These are phyloP conservation scores for Martiniozyma abietophila DNA, from an alignment of 805 yeast species.

Conservation along the genomic window DNA sequence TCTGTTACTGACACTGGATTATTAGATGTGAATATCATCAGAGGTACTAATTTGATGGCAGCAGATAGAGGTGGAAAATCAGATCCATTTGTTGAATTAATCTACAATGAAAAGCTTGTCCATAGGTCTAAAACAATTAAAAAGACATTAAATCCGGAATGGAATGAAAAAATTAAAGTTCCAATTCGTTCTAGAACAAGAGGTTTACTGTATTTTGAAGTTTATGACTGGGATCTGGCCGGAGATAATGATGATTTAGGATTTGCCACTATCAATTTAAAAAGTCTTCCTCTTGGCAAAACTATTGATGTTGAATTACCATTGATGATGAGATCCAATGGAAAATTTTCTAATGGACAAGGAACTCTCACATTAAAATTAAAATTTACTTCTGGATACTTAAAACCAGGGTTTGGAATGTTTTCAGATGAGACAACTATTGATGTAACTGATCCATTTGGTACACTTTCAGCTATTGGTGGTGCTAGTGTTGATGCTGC, in stretches of 20 bases:
- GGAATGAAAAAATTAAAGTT: conserved; percentile 60
- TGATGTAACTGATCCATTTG: conserved; percentile 25
- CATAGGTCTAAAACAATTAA: conserved; percentile 54
- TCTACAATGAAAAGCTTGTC: conserved; percentile 43
- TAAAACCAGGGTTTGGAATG: conserved; percentile 50
- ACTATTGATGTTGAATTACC: conserved; percentile 35
- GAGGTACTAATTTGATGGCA: conserved; percentile 44
- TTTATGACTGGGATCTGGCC: conserved; percentile 73
- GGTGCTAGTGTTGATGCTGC: conserved; percentile 25
- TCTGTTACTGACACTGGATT: conserved; percentile 61
- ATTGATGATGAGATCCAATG: no score
- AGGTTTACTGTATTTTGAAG: conserved; percentile 36
- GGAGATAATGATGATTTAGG: conserved; percentile 62
- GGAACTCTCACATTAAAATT: conserved; percentile 50
- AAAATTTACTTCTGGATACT: conserved; percentile 53
- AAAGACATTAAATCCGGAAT: conserved; percentile 62
- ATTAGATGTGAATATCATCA: conserved; percentile 44
- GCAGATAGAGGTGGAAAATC: conserved; percentile 71
- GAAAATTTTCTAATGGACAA: conserved; percentile 49
- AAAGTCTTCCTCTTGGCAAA: conserved; percentile 36
- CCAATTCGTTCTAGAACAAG: conserved; percentile 58
- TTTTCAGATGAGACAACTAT: conserved; percentile 31
- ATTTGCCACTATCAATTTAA: conserved; percentile 38
- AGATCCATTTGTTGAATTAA: conserved; percentile 56
- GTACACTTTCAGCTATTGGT: conserved; percentile 30